These are phyloP conservation scores for Leccinum subtestaceum DNA, from an alignment of 768 basidiomycete genomes.

Conservation along the genomic window DNA sequence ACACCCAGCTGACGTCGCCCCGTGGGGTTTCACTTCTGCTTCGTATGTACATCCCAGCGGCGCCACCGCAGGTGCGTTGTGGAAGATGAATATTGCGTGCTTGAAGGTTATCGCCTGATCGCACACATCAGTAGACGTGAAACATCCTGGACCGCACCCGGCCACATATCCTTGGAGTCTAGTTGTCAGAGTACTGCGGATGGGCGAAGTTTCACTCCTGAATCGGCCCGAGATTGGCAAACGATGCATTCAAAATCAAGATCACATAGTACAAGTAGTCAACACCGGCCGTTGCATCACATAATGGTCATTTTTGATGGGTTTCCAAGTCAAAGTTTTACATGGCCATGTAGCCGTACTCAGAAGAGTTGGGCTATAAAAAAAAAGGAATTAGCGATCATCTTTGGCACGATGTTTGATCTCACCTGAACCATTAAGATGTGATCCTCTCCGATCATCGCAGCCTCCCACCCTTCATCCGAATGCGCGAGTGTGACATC, in stretches of 20 bases:
- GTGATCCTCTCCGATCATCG: conserved; percentile 37
- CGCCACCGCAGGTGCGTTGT: no score
- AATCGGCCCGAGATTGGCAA: neutral
- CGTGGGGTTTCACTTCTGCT: no score
- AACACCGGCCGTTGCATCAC: neutral
- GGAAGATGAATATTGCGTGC: no score
- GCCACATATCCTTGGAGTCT: neutral
- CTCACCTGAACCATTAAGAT: conserved; percentile 35
- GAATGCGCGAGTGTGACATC: conserved; percentile 11
- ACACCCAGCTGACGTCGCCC: no score
- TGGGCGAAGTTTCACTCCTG: neutral
- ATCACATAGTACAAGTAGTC: neutral
- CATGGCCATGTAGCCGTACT: conserved; percentile 30
- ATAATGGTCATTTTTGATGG: neutral
- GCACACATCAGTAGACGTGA: neutral
- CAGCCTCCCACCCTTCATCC: conserved; percentile 27
- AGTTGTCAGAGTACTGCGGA: neutral
- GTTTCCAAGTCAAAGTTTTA: neutral
- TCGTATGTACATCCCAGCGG: no score
- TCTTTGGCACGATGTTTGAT: neutral
- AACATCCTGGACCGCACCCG: neutral
- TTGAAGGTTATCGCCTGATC: no score
- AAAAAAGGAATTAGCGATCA: neutral
- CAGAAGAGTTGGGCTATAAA: conserved; percentile 10
- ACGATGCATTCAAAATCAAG: neutral